Percentiles rank a stretch among this genome's conserved stretches.
Conservation (phyloP, 192 early-diverging fungal species). For the Coemansia sp. region DNA sequence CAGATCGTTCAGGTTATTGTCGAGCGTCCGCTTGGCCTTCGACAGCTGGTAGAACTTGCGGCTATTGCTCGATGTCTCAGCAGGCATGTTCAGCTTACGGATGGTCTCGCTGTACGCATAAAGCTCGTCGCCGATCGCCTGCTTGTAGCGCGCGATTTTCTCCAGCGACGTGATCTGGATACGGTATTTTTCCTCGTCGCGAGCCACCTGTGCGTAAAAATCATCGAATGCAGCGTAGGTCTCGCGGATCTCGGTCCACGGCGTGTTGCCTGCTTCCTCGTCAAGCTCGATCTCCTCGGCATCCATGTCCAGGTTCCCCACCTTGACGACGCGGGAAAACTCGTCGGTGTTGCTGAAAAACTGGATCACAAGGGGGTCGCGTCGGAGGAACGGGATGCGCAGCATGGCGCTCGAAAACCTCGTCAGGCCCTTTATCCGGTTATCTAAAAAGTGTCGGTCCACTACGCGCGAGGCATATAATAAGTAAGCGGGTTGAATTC, state of each 20-base stretch:
- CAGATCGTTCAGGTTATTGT: constrained; percentile 44
- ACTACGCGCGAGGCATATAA: constrained; percentile 35
- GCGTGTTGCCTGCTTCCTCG: constrained; percentile 32
- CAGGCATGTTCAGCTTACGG: constrained; percentile 34
- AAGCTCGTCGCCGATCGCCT: constrained; percentile 54
- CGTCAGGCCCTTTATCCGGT: constrained; percentile 54
- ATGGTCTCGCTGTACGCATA: constrained; percentile 45
- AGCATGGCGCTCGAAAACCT: constrained; percentile 50
- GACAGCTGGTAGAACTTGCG: constrained; percentile 34
- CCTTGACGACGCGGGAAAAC: constrained; percentile 46
- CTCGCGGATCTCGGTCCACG: constrained; percentile 33
- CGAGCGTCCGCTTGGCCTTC: constrained; percentile 39
- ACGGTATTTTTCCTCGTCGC: constrained; percentile 53
- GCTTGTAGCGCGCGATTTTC: constrained; percentile 52
- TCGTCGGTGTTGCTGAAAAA: constrained; percentile 56
- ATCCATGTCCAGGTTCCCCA: constrained; percentile 50
- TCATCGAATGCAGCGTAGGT: constrained; percentile 46
- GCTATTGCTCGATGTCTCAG: constrained; percentile 33
- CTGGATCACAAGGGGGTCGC: constrained; percentile 48
- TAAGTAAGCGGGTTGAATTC: constrained; percentile 20
- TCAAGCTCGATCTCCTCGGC: constrained; percentile 46
- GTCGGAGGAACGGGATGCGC: constrained; percentile 50
- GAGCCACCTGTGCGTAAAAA: constrained; percentile 36
- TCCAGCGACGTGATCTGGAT: constrained; percentile 48
- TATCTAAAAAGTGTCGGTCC: constrained; percentile 57